Percentiles rank a stretch among this genome's conserved stretches.
These are phyloP conservation scores for Lepiota venenata DNA, from an alignment of 768 basidiomycete species.

Conservation along the genomic window DNA sequence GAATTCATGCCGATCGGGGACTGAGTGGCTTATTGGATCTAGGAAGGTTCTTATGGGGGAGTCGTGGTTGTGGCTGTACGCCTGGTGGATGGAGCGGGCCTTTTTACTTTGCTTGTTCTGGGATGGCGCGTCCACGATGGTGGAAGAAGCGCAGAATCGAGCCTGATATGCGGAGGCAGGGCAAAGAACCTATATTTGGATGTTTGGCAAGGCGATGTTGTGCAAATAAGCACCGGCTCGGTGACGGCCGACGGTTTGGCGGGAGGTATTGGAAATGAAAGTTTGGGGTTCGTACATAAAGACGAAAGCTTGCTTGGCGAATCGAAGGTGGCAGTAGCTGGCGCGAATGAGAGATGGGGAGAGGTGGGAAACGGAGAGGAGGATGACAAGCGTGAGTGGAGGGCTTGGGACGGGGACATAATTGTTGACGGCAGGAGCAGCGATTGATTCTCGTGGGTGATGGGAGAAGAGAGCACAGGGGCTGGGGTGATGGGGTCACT, in stretches of 20 bases:
- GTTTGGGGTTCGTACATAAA: neutral
- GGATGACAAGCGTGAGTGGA: constrained; percentile 12
- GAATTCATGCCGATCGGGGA: no score
- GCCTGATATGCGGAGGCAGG: neutral
- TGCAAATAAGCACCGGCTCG: neutral
- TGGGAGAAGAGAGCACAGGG: constrained; percentile 12
- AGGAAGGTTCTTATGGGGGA: no score
- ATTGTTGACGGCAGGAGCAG: constrained; percentile 11
- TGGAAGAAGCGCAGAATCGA: no score
- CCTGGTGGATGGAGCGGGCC: no score
- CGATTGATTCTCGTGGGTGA: constrained; percentile 13
- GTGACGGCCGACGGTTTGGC: constrained; percentile 2
- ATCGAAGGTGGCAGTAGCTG: neutral
- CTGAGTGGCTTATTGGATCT: no score
- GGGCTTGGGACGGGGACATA: neutral
- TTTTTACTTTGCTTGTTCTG: no score
- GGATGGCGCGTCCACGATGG: no score
- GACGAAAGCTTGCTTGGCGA: neutral
- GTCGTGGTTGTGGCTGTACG: no score
- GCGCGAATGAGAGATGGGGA: neutral
- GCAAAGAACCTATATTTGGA: constrained; percentile 1
- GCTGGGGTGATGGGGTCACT: constrained; percentile 12
- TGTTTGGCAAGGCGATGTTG: constrained; percentile 4
- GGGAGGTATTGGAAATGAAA: constrained; percentile 1
- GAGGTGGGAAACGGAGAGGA: neutral